phyloP scores from a whole-genome alignment of 805 yeast species.

The Torulaspora maleeae region DNA sequence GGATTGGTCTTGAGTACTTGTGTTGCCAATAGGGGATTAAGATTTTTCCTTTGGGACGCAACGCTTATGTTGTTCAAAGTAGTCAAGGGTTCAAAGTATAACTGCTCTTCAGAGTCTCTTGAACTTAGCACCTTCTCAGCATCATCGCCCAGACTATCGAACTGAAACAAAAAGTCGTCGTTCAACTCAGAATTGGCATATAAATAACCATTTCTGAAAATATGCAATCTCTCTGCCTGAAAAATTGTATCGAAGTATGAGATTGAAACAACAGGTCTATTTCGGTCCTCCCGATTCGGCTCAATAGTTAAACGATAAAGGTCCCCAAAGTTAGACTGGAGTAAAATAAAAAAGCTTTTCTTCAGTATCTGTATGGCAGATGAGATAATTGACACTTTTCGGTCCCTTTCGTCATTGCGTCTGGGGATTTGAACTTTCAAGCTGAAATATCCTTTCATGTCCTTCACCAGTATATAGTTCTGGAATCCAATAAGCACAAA shows the following conservation, averaged over 20 bases:
- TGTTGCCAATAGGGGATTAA: conserved; percentile 51
- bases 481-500: conserved; percentile 53
- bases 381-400: conserved; percentile 40
- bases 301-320: conserved; percentile 60
- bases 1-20: conserved; percentile 32
- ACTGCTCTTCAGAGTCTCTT: conserved; percentile 33
- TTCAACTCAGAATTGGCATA: conserved; percentile 61
- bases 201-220: conserved; percentile 71
- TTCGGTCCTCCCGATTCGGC: conserved; percentile 36
- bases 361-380: conserved; percentile 66
- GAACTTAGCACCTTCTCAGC: conserved; percentile 37
- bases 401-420: conserved; percentile 27
- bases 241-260: conserved; percentile 78
- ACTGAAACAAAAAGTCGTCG: conserved; percentile 68
- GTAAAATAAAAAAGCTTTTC: conserved; percentile 54
- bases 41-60: conserved; percentile 43
- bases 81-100: conserved; percentile 30
- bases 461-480: conserved; percentile 49
- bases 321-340: conserved; percentile 73
- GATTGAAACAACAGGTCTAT: conserved; percentile 43
- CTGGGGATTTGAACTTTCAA: conserved; percentile 53
- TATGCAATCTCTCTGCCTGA: conserved; percentile 47
- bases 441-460: conserved; percentile 36
- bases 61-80: conserved; percentile 53
- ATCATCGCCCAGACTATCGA: conserved; percentile 67